Base-by-base conservation (phyloP, 345 rosid species). In the Erucastrum elatum region DNA sequence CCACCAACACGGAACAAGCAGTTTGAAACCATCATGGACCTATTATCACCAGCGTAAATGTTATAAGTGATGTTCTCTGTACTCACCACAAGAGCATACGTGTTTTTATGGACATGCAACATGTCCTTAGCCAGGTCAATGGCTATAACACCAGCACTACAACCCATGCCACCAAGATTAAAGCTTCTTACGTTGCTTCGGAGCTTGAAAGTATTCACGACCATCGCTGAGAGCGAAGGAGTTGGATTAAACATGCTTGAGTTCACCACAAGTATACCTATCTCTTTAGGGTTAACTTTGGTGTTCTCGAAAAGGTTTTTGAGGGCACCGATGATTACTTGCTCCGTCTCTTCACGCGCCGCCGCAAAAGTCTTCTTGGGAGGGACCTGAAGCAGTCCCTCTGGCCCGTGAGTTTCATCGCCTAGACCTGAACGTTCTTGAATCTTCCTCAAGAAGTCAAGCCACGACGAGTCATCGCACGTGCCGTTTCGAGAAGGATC, bases 241-340 rank as follows among this genome's bases (percentile, higher is more conserved):
- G 95, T 90, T 0, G 95, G 95, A 82, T 90, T 90, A 83, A 90
- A 90, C 84, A 86, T 77, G 79, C 95, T 89, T 80, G 93, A 90
- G 76, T 90, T 90, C 55, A 90, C 91, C 60, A 90, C 88, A 67
- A 90, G 90, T 81, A 90, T 80, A 34, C 95, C 90, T 59, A 90
- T 88, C 72, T 87, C 92, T 61, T 85, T 90, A 21, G 91, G 87
- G 67, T 83, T 90, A 6, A 89, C 75, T 71, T 82, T 85, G 1
- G 89, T 86, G 65, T 82, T 86, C 17, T 69, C 73, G 33, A 90
- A 86, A 25, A 90, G 82, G 29, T 67, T 81, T 61, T 89, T 89
- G 34, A 90, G 65, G 5, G 95, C 86, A 29, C 90, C 93, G 55
- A 37, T 84, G 88, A 90, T 89, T 39, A 90, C 90, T 83, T 85